Evolutionary conservation across 768 basidiomycete genomes (phyloP), one percentile per base, ranked within the genome.

Genomic region (Hypholoma sublateritium): DNA sequence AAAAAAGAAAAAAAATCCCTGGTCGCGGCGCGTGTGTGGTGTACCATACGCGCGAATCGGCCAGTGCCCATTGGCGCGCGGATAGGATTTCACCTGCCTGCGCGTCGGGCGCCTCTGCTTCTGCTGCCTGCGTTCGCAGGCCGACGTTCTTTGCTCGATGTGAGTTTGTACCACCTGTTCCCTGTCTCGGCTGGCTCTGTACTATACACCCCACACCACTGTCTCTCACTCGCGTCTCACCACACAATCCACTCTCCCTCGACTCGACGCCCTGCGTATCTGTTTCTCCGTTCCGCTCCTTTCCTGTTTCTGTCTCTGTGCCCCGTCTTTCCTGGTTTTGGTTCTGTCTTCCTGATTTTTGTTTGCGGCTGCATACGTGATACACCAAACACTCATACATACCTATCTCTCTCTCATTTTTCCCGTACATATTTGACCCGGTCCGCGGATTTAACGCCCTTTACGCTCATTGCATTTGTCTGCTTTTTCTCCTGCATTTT

Each of bases 131-230:
- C 39, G 9, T 41, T 53, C 39, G 52, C 28, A 32, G 28, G 17
- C 34, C 17, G 37, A 25, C 52, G 22, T 47, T 37, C 54, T 5
- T 47, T 37, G 12, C 43, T 54, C 39, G 21, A 22, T 19, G 24
- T 14, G 35, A 12, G n/a, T 44, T 25, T 55, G 17, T 55, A 37
- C 22, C 45, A 49, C 37, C 37, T 41, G n/a, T 17, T 35, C 22
- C 9, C 21, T 17, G 11, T 48, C 22, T 54, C 53, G 53, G 53
- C 53, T 54, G 53, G 53, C 43, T 54, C 53, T 34, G 45, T 48
- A 37, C n/a, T 34, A 50, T 34, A 11, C 39, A 17, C 32, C 17
- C 24, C 46, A n/a, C 50, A 14, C 37, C n/a, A 42, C 42, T 46
- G 46, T 59, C 51, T 39, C 50, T 53, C 32, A 54, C 55, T 52